These are phyloP conservation scores for Xylaria cubensis DNA, from an alignment of 495 filamentous ascomycete genomes.

Conservation along the genomic window DNA sequence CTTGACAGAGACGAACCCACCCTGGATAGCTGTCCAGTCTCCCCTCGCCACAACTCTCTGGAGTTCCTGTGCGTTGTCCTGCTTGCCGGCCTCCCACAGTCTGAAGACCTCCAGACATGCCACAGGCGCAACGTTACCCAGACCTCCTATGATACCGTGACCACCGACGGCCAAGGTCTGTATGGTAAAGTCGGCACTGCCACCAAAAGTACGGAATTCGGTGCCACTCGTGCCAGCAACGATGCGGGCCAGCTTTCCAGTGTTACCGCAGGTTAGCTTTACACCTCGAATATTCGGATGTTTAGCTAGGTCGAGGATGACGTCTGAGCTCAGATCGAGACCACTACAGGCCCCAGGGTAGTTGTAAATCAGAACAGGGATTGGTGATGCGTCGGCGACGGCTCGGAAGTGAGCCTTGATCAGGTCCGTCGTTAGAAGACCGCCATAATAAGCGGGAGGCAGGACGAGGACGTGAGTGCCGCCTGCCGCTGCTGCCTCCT, in stretches of 20 bases:
- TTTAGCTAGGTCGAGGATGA: slow-evolving; percentile 72
- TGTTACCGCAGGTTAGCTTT: slow-evolving; percentile 95
- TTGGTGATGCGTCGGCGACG: slow-evolving; percentile 80
- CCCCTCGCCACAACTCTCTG: slow-evolving; percentile 82
- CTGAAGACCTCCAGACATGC: slow-evolving; percentile 75
- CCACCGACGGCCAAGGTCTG: slow-evolving; percentile 86
- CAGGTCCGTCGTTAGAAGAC: slow-evolving; percentile 70
- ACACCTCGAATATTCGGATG: slow-evolving; percentile 89
- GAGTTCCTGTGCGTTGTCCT: slow-evolving; percentile 73
- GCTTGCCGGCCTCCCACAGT: slow-evolving; percentile 73
- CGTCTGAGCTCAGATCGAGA: slow-evolving; percentile 82
- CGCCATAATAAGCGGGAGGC: slow-evolving; percentile 82
- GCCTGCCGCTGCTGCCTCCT: slow-evolving; percentile 74
- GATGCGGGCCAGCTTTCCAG: slow-evolving; percentile 85
- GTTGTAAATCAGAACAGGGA: slow-evolving; percentile 94
- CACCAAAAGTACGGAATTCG: slow-evolving; percentile 80
- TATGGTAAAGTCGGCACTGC: slow-evolving; percentile 89
- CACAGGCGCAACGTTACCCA: slow-evolving; percentile 83
- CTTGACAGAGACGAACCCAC: slow-evolving; percentile 88
- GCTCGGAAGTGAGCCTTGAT: slow-evolving; percentile 76
- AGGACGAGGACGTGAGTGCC: slow-evolving; percentile 85
- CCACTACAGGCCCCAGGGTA: slow-evolving; percentile 84
- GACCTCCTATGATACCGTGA: slow-evolving; percentile 82
- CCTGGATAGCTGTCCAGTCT: slow-evolving; percentile 88
- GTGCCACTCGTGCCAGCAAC: slow-evolving; percentile 61